These are phyloP conservation scores for Mucor circinelloides DNA, from an alignment of 371 early-diverging fungal species.

Conservation along the genomic window DNA sequence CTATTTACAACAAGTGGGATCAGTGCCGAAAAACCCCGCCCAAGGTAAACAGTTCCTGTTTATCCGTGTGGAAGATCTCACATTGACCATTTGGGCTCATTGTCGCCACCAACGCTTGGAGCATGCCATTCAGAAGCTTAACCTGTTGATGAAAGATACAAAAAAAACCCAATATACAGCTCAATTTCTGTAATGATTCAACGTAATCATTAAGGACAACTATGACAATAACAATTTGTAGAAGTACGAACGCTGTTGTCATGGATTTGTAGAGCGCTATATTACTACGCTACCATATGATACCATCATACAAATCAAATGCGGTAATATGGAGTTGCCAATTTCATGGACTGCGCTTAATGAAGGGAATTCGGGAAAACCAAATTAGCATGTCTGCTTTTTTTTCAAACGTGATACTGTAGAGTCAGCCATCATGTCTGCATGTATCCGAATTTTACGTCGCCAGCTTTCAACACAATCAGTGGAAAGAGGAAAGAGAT, in stretches of 20 bases:
- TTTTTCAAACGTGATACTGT: too few relatives aligned
- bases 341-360: background rate
- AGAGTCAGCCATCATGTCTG: background rate
- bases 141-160: too few relatives aligned
- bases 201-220: too few relatives aligned
- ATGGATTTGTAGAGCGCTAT: too few relatives aligned
- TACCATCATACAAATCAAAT: background rate
- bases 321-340: too few relatives aligned
- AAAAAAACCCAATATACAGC: too few relatives aligned
- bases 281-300: background rate
- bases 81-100: background rate
- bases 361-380: background rate
- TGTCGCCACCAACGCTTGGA: background rate
- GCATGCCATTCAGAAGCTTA: too few relatives aligned
- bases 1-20: background rate
- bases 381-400: background rate
- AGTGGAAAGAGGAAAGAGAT: slow-evolving; percentile 61
- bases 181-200: too few relatives aligned
- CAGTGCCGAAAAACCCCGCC: background rate
- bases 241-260: too few relatives aligned
- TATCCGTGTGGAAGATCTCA: background rate
- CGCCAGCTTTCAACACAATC: background rate
- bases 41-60: background rate
- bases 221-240: too few relatives aligned
- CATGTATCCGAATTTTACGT: background rate